Evolutionary conservation across 2,329 filamentous ascomycete genomes (phyloP), one percentile per base, ranked within the genome.

Genomic region (Volutella citrinella): DNA sequence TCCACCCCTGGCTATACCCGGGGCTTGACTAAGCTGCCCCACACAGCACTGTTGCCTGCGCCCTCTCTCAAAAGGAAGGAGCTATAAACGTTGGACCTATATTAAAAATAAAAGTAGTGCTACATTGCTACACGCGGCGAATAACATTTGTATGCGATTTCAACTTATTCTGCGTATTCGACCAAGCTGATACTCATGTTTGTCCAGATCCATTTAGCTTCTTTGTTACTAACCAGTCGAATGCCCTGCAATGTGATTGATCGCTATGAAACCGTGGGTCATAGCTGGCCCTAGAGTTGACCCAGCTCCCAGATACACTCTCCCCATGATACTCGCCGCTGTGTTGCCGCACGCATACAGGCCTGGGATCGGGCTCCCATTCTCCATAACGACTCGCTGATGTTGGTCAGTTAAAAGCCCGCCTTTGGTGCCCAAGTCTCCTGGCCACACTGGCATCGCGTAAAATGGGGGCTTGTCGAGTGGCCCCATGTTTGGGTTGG

Each of bases 261-360:
- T 19, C 8, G 14, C 27, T 3, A 29, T n/a, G 13, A 17, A 36
- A 7, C 34, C 34, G 29, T 36, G 34, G 2, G 29, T 36, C 34
- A 36, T 36, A 6, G 34, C 34, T 12, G 34, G 34, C 10, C 34
- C 34, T 7, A 32, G 16, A 13, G 34, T 36, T 13, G 34, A 32
- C n/a, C 34, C 34, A 11, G 34, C 34, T 18, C 34, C 34, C 22
- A 32, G 26, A 21, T 36, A 36, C 11, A 15, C 27, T 11, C 34
- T 19, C 14, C 34, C 34, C 34, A 36, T 36, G 6, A 36, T 36
- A 19, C 34, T 36, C 9, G 34, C 34, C 5, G 34, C 28, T 16
- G 34, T 36, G n/a, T 36, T 36, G n/a, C 34, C 34, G 11, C 26
- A 27, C 7, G 27, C 27, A 29, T 17, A 29, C 7, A 29, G 8